These are phyloP conservation scores for Combretum micranthum DNA, from an alignment of 345 rosid genomes.

Conservation along the genomic window DNA sequence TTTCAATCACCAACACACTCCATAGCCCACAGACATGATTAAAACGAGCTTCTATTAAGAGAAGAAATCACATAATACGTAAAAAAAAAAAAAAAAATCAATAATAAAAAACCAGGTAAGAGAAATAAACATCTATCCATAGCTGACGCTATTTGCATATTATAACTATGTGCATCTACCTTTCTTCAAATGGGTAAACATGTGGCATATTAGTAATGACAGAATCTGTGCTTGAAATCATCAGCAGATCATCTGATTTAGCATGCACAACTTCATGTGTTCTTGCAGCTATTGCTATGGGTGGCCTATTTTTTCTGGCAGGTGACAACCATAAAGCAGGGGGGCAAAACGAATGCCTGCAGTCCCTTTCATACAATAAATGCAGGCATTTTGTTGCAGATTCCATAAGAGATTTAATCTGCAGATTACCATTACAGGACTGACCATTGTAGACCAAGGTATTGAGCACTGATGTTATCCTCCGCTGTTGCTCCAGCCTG, in stretches of 20 bases:
- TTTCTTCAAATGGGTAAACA: conserved; percentile 95
- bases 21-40: no score
- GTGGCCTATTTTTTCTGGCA: conserved; percentile 68
- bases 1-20: no score
- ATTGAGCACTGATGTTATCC: conserved; percentile 76
- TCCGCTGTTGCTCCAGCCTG: conserved; percentile 67
- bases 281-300: conserved; percentile 84
- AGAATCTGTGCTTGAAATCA: conserved; percentile 50
- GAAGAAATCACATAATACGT: no score
- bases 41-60: no score
- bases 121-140: background rate
- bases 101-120: background rate
- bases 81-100: background rate
- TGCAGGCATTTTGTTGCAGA: conserved; percentile 89
- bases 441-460: conserved; percentile 81
- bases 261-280: conserved; percentile 62
- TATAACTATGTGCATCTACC: conserved; percentile 28
- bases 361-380: conserved; percentile 90
- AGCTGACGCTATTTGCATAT: background rate
- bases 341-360: conserved; percentile 86
- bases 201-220: conserved; percentile 74
- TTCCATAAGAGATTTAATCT: conserved; percentile 64
- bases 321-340: conserved; percentile 92
- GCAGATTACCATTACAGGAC: conserved; percentile 35
- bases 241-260: conserved; percentile 38